These are phyloP conservation scores for Apocynum venetum DNA, from an alignment of 257 asterid genomes.

Conservation along the genomic window DNA sequence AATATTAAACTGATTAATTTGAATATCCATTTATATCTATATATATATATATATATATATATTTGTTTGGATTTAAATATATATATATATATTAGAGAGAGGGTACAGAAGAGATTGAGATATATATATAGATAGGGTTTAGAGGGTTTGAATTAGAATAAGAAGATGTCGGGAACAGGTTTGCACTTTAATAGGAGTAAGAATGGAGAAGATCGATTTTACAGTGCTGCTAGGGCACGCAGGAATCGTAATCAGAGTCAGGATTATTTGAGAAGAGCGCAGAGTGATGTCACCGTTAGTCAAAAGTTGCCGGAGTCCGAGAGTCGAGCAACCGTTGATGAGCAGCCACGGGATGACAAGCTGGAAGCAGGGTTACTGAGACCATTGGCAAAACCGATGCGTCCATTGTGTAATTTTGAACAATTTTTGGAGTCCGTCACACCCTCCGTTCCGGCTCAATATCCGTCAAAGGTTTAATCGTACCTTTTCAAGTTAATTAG, in stretches of 20 bases:
- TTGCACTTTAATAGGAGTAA: constrained; percentile 79
- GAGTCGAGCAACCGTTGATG: constrained; percentile 18
- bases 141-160: constrained; percentile 21
- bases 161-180: constrained; percentile 81
- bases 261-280: constrained; percentile 60
- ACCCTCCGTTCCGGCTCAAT: constrained; percentile 73
- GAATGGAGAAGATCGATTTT: constrained; percentile 80
- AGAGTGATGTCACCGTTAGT: constrained; percentile 56
- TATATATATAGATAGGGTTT: constrained; percentile 22
- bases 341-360: constrained; percentile 38
- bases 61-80: background rate
- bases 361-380: constrained; percentile 16
- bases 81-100: background rate
- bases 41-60: background rate
- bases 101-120: background rate
- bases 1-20: background rate
- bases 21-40: background rate
- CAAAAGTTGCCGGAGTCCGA: constrained; percentile 25
- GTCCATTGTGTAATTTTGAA: constrained; percentile 62
- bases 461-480: constrained; percentile 60
- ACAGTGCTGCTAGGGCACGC: constrained; percentile 71
- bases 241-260: constrained; percentile 37
- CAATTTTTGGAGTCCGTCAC: constrained; percentile 70
- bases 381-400: constrained; percentile 20
- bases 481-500: background rate